A percentile compares a stretch with the other conserved stretches of the same genome.
Evolutionary conservation across 2,329 filamentous ascomycete species (phyloP).

Genomic region (Huntiella moniliformis): DNA sequence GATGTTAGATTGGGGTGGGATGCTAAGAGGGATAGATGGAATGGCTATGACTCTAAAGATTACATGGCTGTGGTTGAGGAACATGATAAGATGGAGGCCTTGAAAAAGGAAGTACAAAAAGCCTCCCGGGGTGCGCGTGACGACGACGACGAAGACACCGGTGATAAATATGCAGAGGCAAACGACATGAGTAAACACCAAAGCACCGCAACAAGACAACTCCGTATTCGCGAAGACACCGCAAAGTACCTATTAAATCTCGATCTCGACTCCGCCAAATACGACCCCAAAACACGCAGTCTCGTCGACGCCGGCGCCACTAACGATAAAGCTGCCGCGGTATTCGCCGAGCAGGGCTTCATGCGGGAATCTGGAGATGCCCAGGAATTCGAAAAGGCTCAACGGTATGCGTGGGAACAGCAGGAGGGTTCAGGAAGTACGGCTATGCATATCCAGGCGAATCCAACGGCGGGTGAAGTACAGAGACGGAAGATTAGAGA

Average conservation of each 20-base stretch:
- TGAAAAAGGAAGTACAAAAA: conserved; percentile 38
- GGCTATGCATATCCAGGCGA: conserved; percentile 79
- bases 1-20: conserved; percentile 85
- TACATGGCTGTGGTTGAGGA: conserved; percentile 78
- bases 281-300: conserved; percentile 86
- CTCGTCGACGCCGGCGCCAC: conserved; percentile 77
- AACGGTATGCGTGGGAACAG: conserved; percentile 84
- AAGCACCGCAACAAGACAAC: conserved; percentile 72
- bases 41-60: conserved; percentile 83
- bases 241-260: conserved; percentile 92
- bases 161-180: conserved; percentile 75
- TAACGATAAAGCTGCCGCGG: conserved; percentile 56
- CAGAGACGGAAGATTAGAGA: conserved; percentile 61
- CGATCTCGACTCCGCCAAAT: conserved; percentile 89
- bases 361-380: conserved; percentile 78
- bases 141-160: conserved; percentile 25
- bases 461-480: conserved; percentile 82
- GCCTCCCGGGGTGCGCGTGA: conserved; percentile 32
- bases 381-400: conserved; percentile 75
- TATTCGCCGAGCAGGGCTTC: conserved; percentile 88
- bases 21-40: conserved; percentile 94
- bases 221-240: conserved; percentile 87
- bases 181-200: conserved; percentile 93
- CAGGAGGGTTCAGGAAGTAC: conserved; percentile 68
- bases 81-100: conserved; percentile 66